phyloP scores from a whole-genome alignment of 805 yeast species.

The Spathaspora gorwiae region DNA sequence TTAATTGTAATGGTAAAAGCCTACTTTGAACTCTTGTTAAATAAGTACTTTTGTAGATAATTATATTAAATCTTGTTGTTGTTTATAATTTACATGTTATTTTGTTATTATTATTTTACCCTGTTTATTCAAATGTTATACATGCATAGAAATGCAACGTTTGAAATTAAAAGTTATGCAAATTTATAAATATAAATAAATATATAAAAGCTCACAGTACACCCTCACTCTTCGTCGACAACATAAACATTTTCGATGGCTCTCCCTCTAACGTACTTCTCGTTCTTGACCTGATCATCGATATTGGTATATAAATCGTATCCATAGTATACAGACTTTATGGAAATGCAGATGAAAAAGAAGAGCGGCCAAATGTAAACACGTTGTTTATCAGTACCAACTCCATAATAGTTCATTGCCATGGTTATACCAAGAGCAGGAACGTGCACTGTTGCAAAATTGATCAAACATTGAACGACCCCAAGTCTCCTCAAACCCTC shows the following conservation, averaged over 20 bases:
- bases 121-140: too few species aligned
- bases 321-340: conserved; percentile 9
- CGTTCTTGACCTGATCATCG: conserved; percentile 50
- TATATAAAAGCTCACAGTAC: too few species aligned
- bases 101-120: too few species aligned
- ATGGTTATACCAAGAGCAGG: conserved; percentile 7
- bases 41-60: too few species aligned
- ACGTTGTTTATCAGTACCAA: neutral
- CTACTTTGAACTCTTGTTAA: too few species aligned
- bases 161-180: too few species aligned
- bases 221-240: neutral
- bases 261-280: conserved; percentile 53
- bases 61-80: too few species aligned
- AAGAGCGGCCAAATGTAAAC: conserved; percentile 11
- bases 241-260: conserved; percentile 41
- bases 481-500: conserved; percentile 9
- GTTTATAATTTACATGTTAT: too few species aligned
- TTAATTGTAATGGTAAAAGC: too few species aligned
- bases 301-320: conserved; percentile 14
- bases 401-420: neutral
- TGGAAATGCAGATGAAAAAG: conserved; percentile 8
- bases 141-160: too few species aligned
- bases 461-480: conserved; percentile 9
- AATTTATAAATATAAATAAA: too few species aligned
- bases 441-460: conserved; percentile 10